Base-by-base conservation (phyloP, 495 filamentous ascomycete genomes). In the Penicillium subrubescens region DNA sequence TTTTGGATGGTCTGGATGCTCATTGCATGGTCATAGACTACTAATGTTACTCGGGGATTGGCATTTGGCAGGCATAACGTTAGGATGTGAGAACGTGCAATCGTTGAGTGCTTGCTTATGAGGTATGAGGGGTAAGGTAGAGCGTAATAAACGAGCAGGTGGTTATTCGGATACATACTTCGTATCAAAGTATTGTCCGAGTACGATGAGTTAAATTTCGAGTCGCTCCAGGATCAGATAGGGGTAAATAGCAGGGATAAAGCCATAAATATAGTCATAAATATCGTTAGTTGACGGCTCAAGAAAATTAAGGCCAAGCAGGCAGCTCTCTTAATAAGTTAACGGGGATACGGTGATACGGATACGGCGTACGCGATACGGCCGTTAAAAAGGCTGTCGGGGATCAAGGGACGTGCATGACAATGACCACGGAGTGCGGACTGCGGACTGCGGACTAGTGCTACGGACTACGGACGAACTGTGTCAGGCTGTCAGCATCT, bases 281-380 rank as follows among this genome's bases (percentile, higher is more conserved):
- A 33, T 33, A 33, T 33, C 3, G 31, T 33, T 27, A 33, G 31
- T 33, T 27, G 4, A 27, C 25, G 25, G 25, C 31, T 23, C 4
- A 12, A 21, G 2, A 17, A 27, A 27, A 4, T 27, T 27, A 4
- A 27, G 25, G 44, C 44, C 44, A 48, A 48, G 44, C 44, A 48
- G 44, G 44, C 44, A 48, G 44, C 44, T 48, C 44, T 48, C 44
- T 48, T 12, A 25, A 48, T 10, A 12, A 27, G 25, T 27, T 27
- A 27, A 1, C 44, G 7, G 44, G 44, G n/a, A 52, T 52, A 52
- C 12, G 48, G 25, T n/a, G 48, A 52, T 31, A 52, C 44, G 44
- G 21, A 52, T 52, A 52, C 48, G 48, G 25, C 23, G 25, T 29
- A 52, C 21, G 27, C 48, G 48, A 52, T 52, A 52, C 48, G 48